These are phyloP conservation scores for Aspergillus niger DNA, from an alignment of 2,329 filamentous ascomycete species.

Conservation along the genomic window DNA sequence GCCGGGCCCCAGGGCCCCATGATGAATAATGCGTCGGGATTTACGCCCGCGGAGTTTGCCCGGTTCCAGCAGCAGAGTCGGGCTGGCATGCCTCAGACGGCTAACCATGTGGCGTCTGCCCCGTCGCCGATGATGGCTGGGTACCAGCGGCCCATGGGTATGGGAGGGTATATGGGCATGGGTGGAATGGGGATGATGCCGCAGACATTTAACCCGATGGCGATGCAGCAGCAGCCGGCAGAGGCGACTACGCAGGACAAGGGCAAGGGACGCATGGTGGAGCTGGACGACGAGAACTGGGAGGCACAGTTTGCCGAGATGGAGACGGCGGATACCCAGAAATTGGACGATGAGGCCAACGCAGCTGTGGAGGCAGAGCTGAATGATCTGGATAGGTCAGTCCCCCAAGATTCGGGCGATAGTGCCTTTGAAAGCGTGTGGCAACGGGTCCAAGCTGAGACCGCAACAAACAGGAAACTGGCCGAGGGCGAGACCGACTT, in stretches of 20 bases:
- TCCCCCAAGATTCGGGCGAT: slow-evolving; percentile 61
- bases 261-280: slow-evolving; percentile 79
- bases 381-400: slow-evolving; percentile 84
- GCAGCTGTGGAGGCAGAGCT: slow-evolving; percentile 81
- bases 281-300: slow-evolving; percentile 92
- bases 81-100: slow-evolving; percentile 59
- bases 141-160: slow-evolving; percentile 49
- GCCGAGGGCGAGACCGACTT: slow-evolving; percentile 64
- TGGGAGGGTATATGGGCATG: slow-evolving; percentile 48
- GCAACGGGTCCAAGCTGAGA: slow-evolving; percentile 51
- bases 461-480: slow-evolving; percentile 56
- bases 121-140: slow-evolving; percentile 64
- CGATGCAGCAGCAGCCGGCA: slow-evolving; percentile 47
- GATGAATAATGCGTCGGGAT: slow-evolving; percentile 57
- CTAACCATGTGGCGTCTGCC: slow-evolving; percentile 56
- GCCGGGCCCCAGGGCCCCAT: slow-evolving; percentile 52
- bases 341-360: slow-evolving; percentile 65
- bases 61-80: slow-evolving; percentile 76
- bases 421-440: slow-evolving; percentile 85
- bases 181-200: slow-evolving; percentile 56
- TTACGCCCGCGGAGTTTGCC: slow-evolving; percentile 82
- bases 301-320: slow-evolving; percentile 94
- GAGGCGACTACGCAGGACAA: slow-evolving; percentile 66
- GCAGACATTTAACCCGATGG: slow-evolving; percentile 51
- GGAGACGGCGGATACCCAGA: slow-evolving; percentile 59